Evolutionary conservation across 108 stramenopile genomes (phyloP).

Genomic region (Cyclotella atomus): DNA sequence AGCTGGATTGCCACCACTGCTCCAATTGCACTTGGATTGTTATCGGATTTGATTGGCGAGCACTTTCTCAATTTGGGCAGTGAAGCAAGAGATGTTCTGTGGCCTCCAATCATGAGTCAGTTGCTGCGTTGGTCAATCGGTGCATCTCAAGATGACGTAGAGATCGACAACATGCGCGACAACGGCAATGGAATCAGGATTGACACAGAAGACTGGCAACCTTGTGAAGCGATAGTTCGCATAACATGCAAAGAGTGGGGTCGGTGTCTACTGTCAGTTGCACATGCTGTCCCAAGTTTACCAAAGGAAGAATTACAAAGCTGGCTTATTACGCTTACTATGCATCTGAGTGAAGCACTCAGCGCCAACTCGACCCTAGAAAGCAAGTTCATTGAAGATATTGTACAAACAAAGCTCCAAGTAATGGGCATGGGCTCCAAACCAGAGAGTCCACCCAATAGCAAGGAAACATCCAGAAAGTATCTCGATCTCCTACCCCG

Average conservation of each 20-base stretch:
- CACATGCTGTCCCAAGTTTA: slow-evolving; percentile 35
- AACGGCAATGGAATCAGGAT: slow-evolving; percentile 19
- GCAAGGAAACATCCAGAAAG: slow-evolving; percentile 27
- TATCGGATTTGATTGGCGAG: slow-evolving; percentile 73
- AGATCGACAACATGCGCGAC: slow-evolving; percentile 14
- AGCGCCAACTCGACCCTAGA: slow-evolving; percentile 46
- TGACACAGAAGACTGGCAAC: slow-evolving; percentile 61
- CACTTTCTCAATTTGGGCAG: slow-evolving; percentile 50
- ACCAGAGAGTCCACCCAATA: not conserved
- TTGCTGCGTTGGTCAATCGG: slow-evolving; percentile 69
- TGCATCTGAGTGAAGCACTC: slow-evolving; percentile 51
- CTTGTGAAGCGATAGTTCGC: slow-evolving; percentile 85
- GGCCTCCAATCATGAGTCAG: slow-evolving; percentile 62
- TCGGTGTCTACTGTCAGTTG: slow-evolving; percentile 53
- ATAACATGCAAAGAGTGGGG: slow-evolving; percentile 68
- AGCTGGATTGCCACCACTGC: slow-evolving; percentile 92
- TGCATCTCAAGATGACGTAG: slow-evolving; percentile 12
- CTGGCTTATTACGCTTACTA: slow-evolving; percentile 57
- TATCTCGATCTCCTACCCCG: slow-evolving; percentile 54
- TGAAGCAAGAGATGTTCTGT: slow-evolving; percentile 59
- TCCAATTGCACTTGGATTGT: slow-evolving; percentile 73
- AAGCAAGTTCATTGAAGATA: slow-evolving; percentile 39
- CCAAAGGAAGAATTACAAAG: slow-evolving; percentile 28
- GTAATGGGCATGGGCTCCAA: slow-evolving; percentile 18
- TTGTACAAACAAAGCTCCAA: slow-evolving; percentile 47